Evolutionary conservation across 148 eudicot species (phyloP), one percentile per base, ranked within the genome.

Genomic region (Rhododendron mucronatum): DNA sequence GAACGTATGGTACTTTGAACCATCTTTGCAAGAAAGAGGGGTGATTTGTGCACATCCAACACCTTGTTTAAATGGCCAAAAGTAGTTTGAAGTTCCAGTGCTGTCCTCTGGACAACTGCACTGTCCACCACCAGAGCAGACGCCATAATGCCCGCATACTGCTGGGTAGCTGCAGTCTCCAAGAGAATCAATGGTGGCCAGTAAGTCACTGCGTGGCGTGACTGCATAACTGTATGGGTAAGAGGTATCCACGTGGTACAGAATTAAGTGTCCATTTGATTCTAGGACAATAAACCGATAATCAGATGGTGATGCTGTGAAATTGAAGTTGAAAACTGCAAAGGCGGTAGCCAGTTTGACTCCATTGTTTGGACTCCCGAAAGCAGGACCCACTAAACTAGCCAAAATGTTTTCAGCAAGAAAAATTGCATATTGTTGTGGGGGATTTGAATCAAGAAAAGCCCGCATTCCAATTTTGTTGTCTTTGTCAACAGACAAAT

Each of bases 71-170:
- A 21, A 63, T 0, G 69, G 69, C 69, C 28, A 9, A 63, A 63
- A 63, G 69, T 63, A 63, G 11, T 23, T 63, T 23, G 48, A 50
- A 50, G 51, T 30, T 18, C 48, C 37, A 2, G 33, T 16, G 5
- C 12, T 33, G 28, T 41, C 30, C 35, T 11, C 50, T 13, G 89
- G 89, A 82, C 85, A 85, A 21, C 48, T 41, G 3, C 85, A 85
- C 21, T 1, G 3, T 28, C 59, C 71, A 7, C 33, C 83, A 2
- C 23, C 73, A 2, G 69, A 75, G 85, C 89, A 85, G 11, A 85
- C 63, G 12, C 83, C 85, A 74, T 82, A 85, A 81, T 50, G 39
- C 16, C 89, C 89, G 15, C 87, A 85, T 21, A 82, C 87, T 51
- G 50, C 35, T 11, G 87, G 87, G 82, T 85, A 85, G 20, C 50